Evolutionary conservation across 768 basidiomycete genomes (phyloP).

Genomic region (Psilocybe cubensis): DNA sequence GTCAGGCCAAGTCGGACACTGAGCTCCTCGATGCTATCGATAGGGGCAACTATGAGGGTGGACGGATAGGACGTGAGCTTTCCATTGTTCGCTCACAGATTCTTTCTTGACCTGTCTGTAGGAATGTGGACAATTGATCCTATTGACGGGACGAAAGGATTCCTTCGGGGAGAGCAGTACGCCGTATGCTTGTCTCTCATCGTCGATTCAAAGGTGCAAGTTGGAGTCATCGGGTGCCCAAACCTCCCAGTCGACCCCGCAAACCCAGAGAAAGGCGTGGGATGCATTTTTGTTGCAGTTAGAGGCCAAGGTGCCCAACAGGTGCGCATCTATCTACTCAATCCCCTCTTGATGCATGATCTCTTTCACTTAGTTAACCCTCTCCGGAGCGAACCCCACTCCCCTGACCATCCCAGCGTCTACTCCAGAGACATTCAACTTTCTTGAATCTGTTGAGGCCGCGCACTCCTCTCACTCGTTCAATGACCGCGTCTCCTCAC

Average conservation of each 20-base stretch:
- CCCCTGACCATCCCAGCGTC: slow-evolving; percentile 58
- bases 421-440: slow-evolving; percentile 52
- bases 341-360: too few relatives aligned
- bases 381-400: slow-evolving; percentile 51
- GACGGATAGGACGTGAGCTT: slow-evolving; percentile 70
- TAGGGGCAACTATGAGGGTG: slow-evolving; percentile 76
- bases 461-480: slow-evolving; percentile 91
- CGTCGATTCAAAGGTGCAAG: slow-evolving; percentile 73
- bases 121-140: slow-evolving; percentile 90
- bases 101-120: slow-evolving; percentile 24
- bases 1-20: slow-evolving; percentile 49
- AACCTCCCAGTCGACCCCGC: slow-evolving; percentile 71
- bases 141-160: slow-evolving; percentile 94
- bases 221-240: slow-evolving; percentile 92
- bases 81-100: slow-evolving; percentile 2
- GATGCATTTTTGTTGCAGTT: slow-evolving; percentile 87
- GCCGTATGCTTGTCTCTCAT: slow-evolving; percentile 90
- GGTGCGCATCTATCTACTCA: slow-evolving; percentile 34
- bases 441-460: slow-evolving; percentile 93
- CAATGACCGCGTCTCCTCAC: slow-evolving; percentile 69
- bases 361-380: slow-evolving; percentile 44
- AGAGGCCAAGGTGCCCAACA: slow-evolving; percentile 84
- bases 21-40: slow-evolving; percentile 89
- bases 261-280: slow-evolving; percentile 62
- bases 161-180: slow-evolving; percentile 91